Conservation (phyloP, 2,329 filamentous ascomycete genomes). For the Alternaria tenuissima region DNA sequence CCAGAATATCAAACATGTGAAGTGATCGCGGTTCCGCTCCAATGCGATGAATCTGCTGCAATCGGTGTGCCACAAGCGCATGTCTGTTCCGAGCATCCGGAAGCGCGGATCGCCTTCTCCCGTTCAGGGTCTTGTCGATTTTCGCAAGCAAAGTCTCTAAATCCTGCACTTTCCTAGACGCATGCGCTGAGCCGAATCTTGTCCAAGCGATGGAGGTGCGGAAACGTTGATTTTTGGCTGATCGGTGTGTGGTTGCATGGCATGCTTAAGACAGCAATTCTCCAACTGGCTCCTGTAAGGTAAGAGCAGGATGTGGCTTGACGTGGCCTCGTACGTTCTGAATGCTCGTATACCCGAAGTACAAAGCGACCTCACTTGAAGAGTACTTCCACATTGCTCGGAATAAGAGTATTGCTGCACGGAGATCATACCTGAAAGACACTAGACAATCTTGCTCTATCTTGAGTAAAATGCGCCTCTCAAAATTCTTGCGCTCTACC, state of each 20-base stretch:
- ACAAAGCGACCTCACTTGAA: neutral
- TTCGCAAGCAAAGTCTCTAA: neutral
- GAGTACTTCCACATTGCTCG: neutral
- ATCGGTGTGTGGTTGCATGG: constrained; percentile 1
- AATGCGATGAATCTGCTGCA: neutral
- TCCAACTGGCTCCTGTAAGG: neutral
- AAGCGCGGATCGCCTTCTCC: neutral
- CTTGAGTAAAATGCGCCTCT: neutral
- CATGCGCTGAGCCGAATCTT: constrained; percentile 9
- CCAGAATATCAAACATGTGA: neutral
- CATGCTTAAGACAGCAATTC: neutral
- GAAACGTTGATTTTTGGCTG: neutral
- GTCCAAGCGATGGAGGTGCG: constrained; percentile 10
- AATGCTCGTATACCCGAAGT: neutral
- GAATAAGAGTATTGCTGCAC: neutral
- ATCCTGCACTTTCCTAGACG: neutral
- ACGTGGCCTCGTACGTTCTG: neutral
- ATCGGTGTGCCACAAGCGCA: constrained; percentile 5
- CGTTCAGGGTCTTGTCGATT: constrained; percentile 3
- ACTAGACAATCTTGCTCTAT: neutral
- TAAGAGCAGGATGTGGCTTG: neutral
- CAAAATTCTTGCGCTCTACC: neutral
- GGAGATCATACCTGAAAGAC: neutral
- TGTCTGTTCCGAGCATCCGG: constrained; percentile 1
- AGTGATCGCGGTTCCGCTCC: neutral